These are phyloP conservation scores for Beauveria varroae DNA, from an alignment of 2,329 filamentous ascomycete genomes.

Conservation along the genomic window DNA sequence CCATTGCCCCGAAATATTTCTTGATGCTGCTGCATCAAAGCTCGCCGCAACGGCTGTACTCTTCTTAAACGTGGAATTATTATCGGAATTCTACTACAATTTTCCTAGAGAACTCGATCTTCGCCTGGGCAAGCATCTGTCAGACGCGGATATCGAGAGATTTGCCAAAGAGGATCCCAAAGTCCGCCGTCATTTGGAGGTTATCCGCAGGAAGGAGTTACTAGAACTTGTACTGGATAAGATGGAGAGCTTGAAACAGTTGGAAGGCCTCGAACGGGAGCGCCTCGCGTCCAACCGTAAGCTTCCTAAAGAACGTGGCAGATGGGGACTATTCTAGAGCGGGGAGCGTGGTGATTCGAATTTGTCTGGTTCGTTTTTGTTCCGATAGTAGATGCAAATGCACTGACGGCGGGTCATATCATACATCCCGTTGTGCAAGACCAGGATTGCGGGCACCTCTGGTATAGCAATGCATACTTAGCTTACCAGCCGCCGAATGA, in stretches of 20 bases:
- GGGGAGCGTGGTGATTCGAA: not conserved
- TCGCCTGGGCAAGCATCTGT: conserved; percentile 73
- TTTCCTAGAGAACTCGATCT: conserved; percentile 90
- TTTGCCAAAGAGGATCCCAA: conserved; percentile 93
- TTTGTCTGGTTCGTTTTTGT: not conserved
- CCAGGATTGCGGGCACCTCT: not conserved
- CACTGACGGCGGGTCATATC: not conserved
- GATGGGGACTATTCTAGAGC: conserved; percentile 43
- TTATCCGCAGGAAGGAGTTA: conserved; percentile 85
- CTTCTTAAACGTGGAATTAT: conserved; percentile 92
- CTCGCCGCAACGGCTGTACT: conserved; percentile 90
- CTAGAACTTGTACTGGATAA: conserved; percentile 90
- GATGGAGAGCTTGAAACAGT: conserved; percentile 81
- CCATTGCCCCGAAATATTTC: conserved; percentile 91
- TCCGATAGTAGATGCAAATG: not conserved
- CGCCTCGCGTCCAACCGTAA: conserved; percentile 23
- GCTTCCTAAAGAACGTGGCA: conserved; percentile 33
- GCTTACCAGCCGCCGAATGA: conserved; percentile 11
- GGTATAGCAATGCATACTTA: not conserved
- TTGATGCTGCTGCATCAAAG: conserved; percentile 95
- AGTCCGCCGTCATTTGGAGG: conserved; percentile 79
- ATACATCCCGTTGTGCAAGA: not conserved
- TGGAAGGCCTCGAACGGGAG: conserved; percentile 68
- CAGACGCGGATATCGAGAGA: conserved; percentile 71
- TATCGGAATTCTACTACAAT: conserved; percentile 96